These are phyloP conservation scores for Malania oleifera DNA, from an alignment of 164 flowering plant genomes.

Conservation along the genomic window DNA sequence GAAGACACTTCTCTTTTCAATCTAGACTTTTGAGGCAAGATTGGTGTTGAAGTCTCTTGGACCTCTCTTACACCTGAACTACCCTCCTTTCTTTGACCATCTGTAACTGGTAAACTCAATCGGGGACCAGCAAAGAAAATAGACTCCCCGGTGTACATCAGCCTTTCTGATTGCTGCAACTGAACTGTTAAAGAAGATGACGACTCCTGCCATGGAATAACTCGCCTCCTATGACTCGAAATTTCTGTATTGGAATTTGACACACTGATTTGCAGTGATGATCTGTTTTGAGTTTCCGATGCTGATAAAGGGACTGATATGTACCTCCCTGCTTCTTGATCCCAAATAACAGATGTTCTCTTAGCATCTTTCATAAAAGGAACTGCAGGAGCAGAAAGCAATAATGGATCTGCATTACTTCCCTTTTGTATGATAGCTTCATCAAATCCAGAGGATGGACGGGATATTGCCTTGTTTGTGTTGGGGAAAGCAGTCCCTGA, in stretches of 20 bases:
- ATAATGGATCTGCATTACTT: conserved; percentile 39
- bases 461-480: conserved; percentile 25
- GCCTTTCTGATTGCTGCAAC: conserved; percentile 50
- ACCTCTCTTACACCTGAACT: conserved; percentile 37
- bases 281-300: conserved; percentile 40
- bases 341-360: conserved; percentile 90
- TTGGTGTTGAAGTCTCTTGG: conserved; percentile 32
- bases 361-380: conserved; percentile 67
- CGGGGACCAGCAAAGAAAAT: conserved; percentile 96
- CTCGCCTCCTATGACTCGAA: conserved; percentile 30
- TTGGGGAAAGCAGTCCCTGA: conserved; percentile 25
- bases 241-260: conserved; percentile 25
- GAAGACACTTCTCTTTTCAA: conserved; percentile 52
- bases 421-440: conserved; percentile 45
- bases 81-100: conserved; percentile 35
- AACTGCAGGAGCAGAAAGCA: conserved; percentile 39
- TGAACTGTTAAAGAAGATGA: conserved; percentile 30
- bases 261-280: conserved; percentile 28
- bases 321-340: conserved; percentile 93
- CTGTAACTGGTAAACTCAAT: conserved; percentile 42
- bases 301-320: conserved; percentile 69
- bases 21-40: conserved; percentile 37
- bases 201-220: conserved; percentile 28
- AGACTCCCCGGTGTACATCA: conserved; percentile 70
- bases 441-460: conserved; percentile 39